These are phyloP conservation scores for Darksidea phi DNA, from an alignment of 495 filamentous ascomycete species.

Conservation along the genomic window DNA sequence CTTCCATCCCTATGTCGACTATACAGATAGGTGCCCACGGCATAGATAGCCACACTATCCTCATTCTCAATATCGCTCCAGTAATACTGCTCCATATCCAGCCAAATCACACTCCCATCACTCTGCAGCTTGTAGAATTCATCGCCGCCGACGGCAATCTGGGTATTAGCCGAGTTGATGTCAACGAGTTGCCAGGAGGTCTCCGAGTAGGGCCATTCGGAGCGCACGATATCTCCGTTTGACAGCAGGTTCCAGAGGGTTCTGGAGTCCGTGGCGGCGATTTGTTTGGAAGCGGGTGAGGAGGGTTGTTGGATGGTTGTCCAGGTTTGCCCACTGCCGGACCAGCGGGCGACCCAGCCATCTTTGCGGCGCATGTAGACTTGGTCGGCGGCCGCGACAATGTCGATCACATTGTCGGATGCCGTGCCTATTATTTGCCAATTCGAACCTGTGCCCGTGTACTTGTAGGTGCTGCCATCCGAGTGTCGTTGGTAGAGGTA, in stretches of 20 bases:
- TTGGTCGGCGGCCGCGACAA: slow-evolving; percentile 24
- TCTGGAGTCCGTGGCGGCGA: slow-evolving; percentile 27
- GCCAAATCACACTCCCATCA: slow-evolving; percentile 23
- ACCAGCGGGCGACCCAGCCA: slow-evolving; percentile 33
- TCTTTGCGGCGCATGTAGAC: slow-evolving; percentile 29
- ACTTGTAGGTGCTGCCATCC: slow-evolving; percentile 24
- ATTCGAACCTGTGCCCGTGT: slow-evolving; percentile 3
- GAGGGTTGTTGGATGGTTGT: slow-evolving; percentile 24
- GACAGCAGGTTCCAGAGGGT: slow-evolving; percentile 24
- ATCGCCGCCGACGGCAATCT: slow-evolving; percentile 29
- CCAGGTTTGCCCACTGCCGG: slow-evolving; percentile 22
- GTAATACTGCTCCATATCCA: slow-evolving; percentile 6
- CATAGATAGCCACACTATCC: slow-evolving; percentile 5
- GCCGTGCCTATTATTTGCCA: slow-evolving; percentile 22
- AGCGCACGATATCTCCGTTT: slow-evolving; percentile 24
- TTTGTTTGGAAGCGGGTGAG: slow-evolving; percentile 10
- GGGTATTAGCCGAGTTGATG: slow-evolving; percentile 14
- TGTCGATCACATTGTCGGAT: slow-evolving; percentile 22
- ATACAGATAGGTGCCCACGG: slow-evolving; percentile 18
- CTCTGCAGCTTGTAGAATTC: slow-evolving; percentile 32
- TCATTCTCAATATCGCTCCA: slow-evolving; percentile 22
- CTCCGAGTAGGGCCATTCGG: slow-evolving; percentile 18
- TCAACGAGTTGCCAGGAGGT: slow-evolving; percentile 22
- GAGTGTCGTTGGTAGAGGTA: slow-evolving; percentile 24
- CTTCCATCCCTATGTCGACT: slow-evolving; percentile 21